These are phyloP conservation scores for Rickenella mellea DNA, from an alignment of 768 basidiomycete species.

Conservation along the genomic window DNA sequence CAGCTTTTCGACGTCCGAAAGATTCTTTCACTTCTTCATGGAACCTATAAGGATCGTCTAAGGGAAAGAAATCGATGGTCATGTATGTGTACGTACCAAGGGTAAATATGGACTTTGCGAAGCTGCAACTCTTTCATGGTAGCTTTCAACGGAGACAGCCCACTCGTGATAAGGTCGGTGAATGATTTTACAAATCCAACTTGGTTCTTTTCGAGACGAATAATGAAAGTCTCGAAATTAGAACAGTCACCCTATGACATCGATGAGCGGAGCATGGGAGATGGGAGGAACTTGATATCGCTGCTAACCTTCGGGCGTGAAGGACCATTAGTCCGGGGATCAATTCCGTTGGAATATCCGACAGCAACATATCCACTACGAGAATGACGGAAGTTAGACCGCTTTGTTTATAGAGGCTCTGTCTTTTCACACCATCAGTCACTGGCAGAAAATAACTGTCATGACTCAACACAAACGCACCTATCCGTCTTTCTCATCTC, in stretches of 20 bases:
- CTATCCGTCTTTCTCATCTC: conserved; percentile 75
- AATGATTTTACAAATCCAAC: conserved; percentile 93
- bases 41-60: conserved; percentile 45
- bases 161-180: conserved; percentile 91
- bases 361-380: conserved; percentile 88
- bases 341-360: conserved; percentile 73
- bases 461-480: conserved; percentile 32
- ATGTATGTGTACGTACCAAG: conserved; percentile 45
- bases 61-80: background rate
- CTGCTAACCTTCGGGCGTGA: conserved; percentile 77
- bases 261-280: background rate
- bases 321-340: conserved; percentile 86
- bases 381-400: conserved; percentile 89
- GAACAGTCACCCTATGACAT: conserved; percentile 60
- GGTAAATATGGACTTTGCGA: conserved; percentile 84
- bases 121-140: conserved; percentile 91
- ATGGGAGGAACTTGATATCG: conserved; percentile 11
- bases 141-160: conserved; percentile 83
- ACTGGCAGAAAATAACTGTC: background rate
- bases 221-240: conserved; percentile 86
- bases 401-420: conserved; percentile 78
- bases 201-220: conserved; percentile 81
- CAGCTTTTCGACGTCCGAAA: conserved; percentile 75
- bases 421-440: conserved; percentile 34
- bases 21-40: conserved; percentile 81